Evolutionary conservation across 495 filamentous ascomycete genomes (phyloP).

Genomic region (Hamigera avellanea): DNA sequence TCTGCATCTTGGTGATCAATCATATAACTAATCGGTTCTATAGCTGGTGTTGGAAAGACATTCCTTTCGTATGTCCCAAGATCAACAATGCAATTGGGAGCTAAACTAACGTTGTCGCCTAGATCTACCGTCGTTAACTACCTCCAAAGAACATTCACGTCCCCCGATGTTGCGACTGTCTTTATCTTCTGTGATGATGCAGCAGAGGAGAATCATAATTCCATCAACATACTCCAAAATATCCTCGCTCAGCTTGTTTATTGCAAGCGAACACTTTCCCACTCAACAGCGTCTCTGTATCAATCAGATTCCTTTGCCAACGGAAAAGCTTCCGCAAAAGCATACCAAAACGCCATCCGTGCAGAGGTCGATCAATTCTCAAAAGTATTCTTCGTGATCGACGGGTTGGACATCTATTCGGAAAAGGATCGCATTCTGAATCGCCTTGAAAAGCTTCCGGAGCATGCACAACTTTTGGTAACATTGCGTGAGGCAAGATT

Average conservation of each 20-base stretch:
- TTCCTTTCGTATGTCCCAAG: conserved; percentile 20
- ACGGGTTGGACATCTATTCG: conserved; percentile 17
- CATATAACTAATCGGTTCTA: no score
- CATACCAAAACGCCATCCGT: conserved; percentile 23
- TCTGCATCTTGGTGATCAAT: not conserved
- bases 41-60: conserved; percentile 26
- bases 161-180: conserved; percentile 20
- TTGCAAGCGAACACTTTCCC: conserved; percentile 13
- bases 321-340: conserved; percentile 15
- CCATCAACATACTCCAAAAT: conserved; percentile 11
- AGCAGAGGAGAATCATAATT: conserved; percentile 8
- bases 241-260: conserved; percentile 25
- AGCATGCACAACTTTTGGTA: conserved; percentile 22
- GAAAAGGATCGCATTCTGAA: conserved; percentile 22
- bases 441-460: conserved; percentile 23
- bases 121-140: conserved; percentile 20
- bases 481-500: conserved; percentile 16
- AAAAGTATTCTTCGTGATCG: conserved; percentile 19
- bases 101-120: not conserved
- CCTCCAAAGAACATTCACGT: conserved; percentile 19
- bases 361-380: conserved; percentile 24
- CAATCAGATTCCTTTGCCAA: conserved; percentile 10
- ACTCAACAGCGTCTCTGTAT: conserved; percentile 13
- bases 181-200: conserved; percentile 24
- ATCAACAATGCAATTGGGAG: no score